phyloP scores from a whole-genome alignment of 176 grass and related monocot genomes.

The Phyllostachys edulis region DNA sequence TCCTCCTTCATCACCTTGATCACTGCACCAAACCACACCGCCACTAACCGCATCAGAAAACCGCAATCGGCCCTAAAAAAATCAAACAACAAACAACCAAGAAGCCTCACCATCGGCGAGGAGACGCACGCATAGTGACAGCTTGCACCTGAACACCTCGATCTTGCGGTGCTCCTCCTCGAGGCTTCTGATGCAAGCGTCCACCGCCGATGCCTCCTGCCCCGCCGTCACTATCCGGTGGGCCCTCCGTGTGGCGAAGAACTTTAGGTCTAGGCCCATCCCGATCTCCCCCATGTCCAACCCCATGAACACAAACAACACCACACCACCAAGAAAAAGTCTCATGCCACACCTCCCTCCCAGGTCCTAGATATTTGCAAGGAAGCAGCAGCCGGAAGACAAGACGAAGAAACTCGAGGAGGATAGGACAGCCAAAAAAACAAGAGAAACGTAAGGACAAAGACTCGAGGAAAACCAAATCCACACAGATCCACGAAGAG shows the following conservation, averaged over 20 bases:
- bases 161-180: slow-evolving; percentile 78
- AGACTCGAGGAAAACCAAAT: no score
- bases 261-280: slow-evolving; percentile 57
- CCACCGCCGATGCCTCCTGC: slow-evolving; percentile 37
- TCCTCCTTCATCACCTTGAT: slow-evolving; percentile 71
- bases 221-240: slow-evolving; percentile 33
- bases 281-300: slow-evolving; percentile 57
- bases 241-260: slow-evolving; percentile 50
- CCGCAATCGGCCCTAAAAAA: background rate
- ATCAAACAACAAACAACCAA: background rate
- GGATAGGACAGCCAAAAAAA: background rate
- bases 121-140: slow-evolving; percentile 66
- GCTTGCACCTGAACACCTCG: slow-evolving; percentile 80
- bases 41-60: slow-evolving; percentile 6
- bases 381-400: background rate
- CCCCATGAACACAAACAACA: slow-evolving; percentile 20
- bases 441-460: no score
- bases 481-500: no score
- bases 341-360: background rate
- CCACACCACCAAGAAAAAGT: background rate
- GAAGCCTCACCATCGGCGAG: slow-evolving; percentile 54
- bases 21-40: slow-evolving; percentile 39
- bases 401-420: background rate
- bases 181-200: slow-evolving; percentile 55
- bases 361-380: slow-evolving; percentile 12